Evolutionary conservation across 2,329 filamentous ascomycete species (phyloP).

Genomic region (Hypoxylon rubiginosum): DNA sequence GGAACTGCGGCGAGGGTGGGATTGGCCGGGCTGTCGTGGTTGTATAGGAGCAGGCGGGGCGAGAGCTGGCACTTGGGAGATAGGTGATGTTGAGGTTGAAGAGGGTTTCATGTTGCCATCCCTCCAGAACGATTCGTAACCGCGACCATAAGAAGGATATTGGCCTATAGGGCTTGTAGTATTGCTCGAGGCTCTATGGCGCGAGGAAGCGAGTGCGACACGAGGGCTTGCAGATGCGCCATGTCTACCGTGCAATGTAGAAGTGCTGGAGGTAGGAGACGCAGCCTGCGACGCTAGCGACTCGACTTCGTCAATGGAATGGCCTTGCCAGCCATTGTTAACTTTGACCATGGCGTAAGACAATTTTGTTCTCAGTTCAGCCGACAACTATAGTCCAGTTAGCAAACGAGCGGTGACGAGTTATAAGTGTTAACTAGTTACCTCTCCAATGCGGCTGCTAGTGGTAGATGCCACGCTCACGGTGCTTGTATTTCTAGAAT

Average conservation of each 20-base stretch:
- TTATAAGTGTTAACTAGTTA: constrained; percentile 59
- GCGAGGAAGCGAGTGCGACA: constrained; percentile 55
- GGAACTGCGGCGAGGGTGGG: constrained; percentile 64
- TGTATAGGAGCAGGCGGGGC: constrained; percentile 69
- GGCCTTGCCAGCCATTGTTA: constrained; percentile 87
- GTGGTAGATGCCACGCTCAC: constrained; percentile 72
- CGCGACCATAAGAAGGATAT: constrained; percentile 47
- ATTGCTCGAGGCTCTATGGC: constrained; percentile 53
- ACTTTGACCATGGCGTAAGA: constrained; percentile 96
- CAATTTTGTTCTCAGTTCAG: constrained; percentile 83
- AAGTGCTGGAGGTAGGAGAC: constrained; percentile 72
- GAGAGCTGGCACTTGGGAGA: constrained; percentile 56
- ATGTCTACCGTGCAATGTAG: constrained; percentile 66
- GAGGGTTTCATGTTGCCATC: constrained; percentile 56
- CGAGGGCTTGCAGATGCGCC: constrained; percentile 69
- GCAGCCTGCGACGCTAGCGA: constrained; percentile 76
- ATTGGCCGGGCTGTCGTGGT: constrained; percentile 58
- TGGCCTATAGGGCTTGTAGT: constrained; percentile 48
- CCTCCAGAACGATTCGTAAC: constrained; percentile 62
- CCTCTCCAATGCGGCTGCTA: constrained; percentile 82
- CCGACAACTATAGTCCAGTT: constrained; percentile 49
- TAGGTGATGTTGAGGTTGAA: constrained; percentile 56
- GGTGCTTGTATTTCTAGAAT: constrained; percentile 80
- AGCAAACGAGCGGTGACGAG: constrained; percentile 36
- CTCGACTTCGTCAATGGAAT: constrained; percentile 83